Base-by-base conservation (phyloP, 2,329 filamentous ascomycete genomes). In the Fusarium denticulatum region DNA sequence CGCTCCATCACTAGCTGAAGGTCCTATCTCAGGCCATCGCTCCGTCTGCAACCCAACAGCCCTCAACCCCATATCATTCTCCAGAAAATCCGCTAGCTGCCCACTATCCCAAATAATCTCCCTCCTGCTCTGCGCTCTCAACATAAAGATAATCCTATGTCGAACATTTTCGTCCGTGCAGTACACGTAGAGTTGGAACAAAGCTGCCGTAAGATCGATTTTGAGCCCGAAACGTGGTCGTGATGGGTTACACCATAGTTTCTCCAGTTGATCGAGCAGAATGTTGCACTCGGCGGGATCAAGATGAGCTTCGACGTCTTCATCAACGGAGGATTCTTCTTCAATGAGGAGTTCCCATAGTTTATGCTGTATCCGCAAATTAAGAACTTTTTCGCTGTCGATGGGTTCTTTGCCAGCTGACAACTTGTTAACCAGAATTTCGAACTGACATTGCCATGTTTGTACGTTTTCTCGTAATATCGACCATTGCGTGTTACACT, bases 61-160 rank as follows among this genome's bases (percentile, higher is more conserved):
- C 14, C 64, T 8, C 16, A 43, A 24, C 15, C 28, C 40, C 62
- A 67, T 39, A 4, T 67, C 64, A 5, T n/a, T 67, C 0, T 67
- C 64, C 3, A 67, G 9, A 24, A 67, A 67, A 2, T 67, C 64
- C 6, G 64, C 64, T 5, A 67, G n/a, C 3, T 67, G 26, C 0
- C 32, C n/a, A 36, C 64, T 67, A 1, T 67, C 64, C 64, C 64
- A 67, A 0, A 67, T 36, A 1, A 67, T 67, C 52, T 67, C 64
- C 14, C 64, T 67, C 32, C 64, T 24, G n/a, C n/a, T 15, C 5
- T 60, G 50, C 2, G 16, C 26, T 4, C 64, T 39, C 4, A 67
- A 1, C 32, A 67, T 18, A 0, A 12, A 28, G 4, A 67, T 67
- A n/a, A 67, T 67, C 2, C 64, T 46, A 3, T 45, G 34, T 2